phyloP scores from a whole-genome alignment of 2,329 filamentous ascomycete species.

The Grosmannia huntii region DNA sequence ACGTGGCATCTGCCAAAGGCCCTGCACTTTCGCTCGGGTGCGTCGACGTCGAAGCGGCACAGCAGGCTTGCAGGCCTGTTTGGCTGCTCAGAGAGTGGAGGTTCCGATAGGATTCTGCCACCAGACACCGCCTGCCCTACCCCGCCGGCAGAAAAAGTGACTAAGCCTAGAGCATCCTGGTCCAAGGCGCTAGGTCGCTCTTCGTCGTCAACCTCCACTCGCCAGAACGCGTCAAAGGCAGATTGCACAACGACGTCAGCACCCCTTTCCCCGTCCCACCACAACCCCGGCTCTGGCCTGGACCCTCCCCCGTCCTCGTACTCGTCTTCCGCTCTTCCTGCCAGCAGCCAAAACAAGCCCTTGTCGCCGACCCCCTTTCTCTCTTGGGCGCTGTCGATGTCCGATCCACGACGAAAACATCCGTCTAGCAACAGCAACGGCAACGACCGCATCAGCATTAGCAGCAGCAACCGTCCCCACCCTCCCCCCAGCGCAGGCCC shows the following conservation, averaged over 20 bases:
- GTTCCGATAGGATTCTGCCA: background rate
- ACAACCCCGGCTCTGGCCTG: background rate
- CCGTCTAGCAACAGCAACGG: background rate
- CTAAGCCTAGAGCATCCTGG: conserved; percentile 9
- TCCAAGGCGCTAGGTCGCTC: conserved; percentile 3
- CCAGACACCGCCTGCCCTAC: conserved; percentile 1
- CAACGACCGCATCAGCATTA: background rate
- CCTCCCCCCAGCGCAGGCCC: conserved; percentile 10
- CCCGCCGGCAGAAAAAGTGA: background rate
- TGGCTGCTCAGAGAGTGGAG: background rate
- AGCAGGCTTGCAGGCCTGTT: background rate
- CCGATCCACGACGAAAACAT: background rate
- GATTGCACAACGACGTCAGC: background rate
- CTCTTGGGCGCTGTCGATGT: conserved; percentile 9
- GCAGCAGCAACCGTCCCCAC: conserved; percentile 14
- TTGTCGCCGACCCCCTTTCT: conserved; percentile 1
- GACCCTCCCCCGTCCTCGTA: background rate
- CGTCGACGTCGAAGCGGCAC: background rate
- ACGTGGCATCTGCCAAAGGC: conserved; percentile 7
- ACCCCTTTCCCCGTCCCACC: background rate
- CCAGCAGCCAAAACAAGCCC: background rate
- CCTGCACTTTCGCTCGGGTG: conserved; percentile 5
- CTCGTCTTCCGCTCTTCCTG: background rate
- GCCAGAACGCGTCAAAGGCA: background rate
- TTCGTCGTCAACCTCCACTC: background rate